Conservation (phyloP, 2,329 filamentous ascomycete species). For the Tolypocladium ovalisporum region DNA sequence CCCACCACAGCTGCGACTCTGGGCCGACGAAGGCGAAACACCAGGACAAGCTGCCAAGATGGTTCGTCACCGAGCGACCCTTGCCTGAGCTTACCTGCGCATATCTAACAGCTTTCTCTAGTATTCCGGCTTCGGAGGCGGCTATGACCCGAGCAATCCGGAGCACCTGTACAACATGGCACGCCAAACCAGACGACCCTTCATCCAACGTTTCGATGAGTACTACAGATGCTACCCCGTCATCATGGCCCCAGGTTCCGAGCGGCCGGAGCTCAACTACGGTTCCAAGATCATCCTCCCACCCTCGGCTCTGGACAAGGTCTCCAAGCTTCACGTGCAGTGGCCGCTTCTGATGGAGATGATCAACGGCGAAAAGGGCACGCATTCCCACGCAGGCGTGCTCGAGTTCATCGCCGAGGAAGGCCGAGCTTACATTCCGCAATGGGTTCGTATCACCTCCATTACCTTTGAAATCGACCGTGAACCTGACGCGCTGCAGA, state of each 20-base stretch:
- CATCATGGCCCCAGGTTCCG: conserved; percentile 83
- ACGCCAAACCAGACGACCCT: conserved; percentile 32
- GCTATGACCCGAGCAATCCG: conserved; percentile 36
- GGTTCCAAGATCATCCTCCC: conserved; percentile 97
- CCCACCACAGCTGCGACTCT: background rate
- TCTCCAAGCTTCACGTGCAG: conserved; percentile 89
- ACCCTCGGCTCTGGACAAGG: conserved; percentile 92
- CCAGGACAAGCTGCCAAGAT: background rate
- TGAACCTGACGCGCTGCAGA: conserved; percentile 37
- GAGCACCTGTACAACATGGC: conserved; percentile 39
- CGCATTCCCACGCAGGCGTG: conserved; percentile 85
- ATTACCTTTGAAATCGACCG: background rate
- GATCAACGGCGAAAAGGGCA: conserved; percentile 71
- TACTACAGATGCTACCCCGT: conserved; percentile 97
- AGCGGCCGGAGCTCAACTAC: conserved; percentile 83
- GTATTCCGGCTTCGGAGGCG: conserved; percentile 27
- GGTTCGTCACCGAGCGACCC: background rate
- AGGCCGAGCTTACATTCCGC: conserved; percentile 88
- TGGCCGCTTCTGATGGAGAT: conserved; percentile 97
- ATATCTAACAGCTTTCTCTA: conserved; percentile 9
- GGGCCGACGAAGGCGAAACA: background rate
- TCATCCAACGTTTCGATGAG: conserved; percentile 81
- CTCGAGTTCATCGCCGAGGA: conserved; percentile 97
- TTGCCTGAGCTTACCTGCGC: background rate
- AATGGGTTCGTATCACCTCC: conserved; percentile 56